phyloP scores from a whole-genome alignment of 768 basidiomycete species.

The Hydnum rufescens region DNA sequence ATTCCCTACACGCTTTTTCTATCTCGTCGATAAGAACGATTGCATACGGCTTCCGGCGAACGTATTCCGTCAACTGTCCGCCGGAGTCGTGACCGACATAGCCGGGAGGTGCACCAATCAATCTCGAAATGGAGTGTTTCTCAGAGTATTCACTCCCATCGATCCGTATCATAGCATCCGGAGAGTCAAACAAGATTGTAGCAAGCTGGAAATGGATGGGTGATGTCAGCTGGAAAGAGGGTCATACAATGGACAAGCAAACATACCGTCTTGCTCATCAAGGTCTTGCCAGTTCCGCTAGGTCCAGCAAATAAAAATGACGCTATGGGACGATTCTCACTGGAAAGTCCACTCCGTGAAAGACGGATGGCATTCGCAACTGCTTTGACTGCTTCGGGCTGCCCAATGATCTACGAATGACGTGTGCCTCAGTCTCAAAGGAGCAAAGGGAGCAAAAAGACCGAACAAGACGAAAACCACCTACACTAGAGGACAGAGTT shows the following conservation, averaged over 20 bases:
- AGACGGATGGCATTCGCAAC: slow-evolving; percentile 88
- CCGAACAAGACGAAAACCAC: too few relatives aligned
- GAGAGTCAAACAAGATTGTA: slow-evolving; percentile 71
- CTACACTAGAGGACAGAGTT: slow-evolving; percentile 49
- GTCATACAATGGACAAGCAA: neutral
- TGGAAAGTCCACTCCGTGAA: slow-evolving; percentile 83
- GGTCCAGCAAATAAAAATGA: slow-evolving; percentile 88
- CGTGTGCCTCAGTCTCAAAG: too few relatives aligned
- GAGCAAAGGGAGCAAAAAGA: neutral
- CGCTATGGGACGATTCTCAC: slow-evolving; percentile 72
- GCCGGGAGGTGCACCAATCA: slow-evolving; percentile 24
- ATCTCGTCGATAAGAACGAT: slow-evolving; percentile 45
- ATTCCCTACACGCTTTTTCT: slow-evolving; percentile 72
- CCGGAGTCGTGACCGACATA: slow-evolving; percentile 85
- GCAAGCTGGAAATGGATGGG: slow-evolving; percentile 41
- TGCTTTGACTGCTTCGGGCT: slow-evolving; percentile 76
- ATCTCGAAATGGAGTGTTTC: slow-evolving; percentile 48
- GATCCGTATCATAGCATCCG: slow-evolving; percentile 79
- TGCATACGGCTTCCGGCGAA: slow-evolving; percentile 76
- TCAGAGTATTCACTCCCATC: slow-evolving; percentile 91
- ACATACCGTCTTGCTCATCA: slow-evolving; percentile 73
- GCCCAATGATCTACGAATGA: too few relatives aligned
- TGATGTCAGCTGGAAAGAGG: slow-evolving; percentile 3
- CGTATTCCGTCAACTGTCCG: slow-evolving; percentile 84
- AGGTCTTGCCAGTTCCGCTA: slow-evolving; percentile 78